Evolutionary conservation across 2,329 filamentous ascomycete species (phyloP).

Genomic region (Penicillium oxalicum): DNA sequence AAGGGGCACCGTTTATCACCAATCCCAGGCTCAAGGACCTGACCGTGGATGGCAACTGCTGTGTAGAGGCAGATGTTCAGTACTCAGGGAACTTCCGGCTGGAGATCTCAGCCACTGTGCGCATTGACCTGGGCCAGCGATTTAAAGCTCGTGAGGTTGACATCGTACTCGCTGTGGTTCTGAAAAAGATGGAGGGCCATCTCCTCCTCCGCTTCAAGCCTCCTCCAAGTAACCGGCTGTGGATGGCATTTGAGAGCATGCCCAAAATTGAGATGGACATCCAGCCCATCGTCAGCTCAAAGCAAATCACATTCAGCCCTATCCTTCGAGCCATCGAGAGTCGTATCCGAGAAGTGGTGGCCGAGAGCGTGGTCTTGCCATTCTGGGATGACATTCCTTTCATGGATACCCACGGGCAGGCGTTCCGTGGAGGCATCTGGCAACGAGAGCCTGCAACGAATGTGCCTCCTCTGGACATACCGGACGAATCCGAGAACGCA

Average conservation of each 20-base stretch:
- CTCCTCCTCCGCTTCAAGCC: conserved; percentile 83
- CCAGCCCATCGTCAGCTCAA: conserved; percentile 88
- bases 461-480: conserved; percentile 32
- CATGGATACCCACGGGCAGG: conserved; percentile 69
- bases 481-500: conserved; percentile 29
- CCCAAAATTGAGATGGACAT: conserved; percentile 92
- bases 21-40: conserved; percentile 84
- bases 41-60: conserved; percentile 84
- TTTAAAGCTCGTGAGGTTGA: conserved; percentile 91
- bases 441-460: conserved; percentile 42
- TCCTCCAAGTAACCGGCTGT: conserved; percentile 90
- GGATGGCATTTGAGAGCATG: conserved; percentile 90
- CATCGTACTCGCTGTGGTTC: conserved; percentile 74
- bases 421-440: conserved; percentile 82
- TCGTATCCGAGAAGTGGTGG: conserved; percentile 86
- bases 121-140: conserved; percentile 79
- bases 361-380: conserved; percentile 82
- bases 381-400: conserved; percentile 98
- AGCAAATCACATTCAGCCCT: conserved; percentile 90
- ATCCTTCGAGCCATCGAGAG: conserved; percentile 92
- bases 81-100: conserved; percentile 87
- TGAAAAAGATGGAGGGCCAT: conserved; percentile 82
- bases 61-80: conserved; percentile 77
- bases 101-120: conserved; percentile 86
- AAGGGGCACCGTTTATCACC: conserved; percentile 79